Conservation (phyloP, 495 filamentous ascomycete species). For the Xylaria venustula region DNA sequence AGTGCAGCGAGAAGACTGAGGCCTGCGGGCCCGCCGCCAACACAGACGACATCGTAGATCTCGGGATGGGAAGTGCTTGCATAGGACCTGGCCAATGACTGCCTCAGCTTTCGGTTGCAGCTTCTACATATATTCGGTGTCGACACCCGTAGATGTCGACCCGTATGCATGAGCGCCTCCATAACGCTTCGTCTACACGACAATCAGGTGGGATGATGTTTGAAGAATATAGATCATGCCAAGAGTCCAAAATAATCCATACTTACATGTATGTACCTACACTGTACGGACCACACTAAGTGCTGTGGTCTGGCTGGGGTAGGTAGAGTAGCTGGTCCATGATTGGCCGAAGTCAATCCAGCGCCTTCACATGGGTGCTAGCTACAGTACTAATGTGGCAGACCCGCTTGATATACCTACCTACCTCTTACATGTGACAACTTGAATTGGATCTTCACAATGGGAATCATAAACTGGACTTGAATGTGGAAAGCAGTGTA, state of each 20-base stretch:
- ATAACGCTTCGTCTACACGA: slow-evolving; percentile 10
- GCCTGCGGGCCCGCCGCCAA: slow-evolving; percentile 95
- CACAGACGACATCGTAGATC: slow-evolving; percentile 91
- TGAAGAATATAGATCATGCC: neutral
- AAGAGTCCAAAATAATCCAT: neutral
- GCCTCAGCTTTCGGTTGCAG: slow-evolving; percentile 39
- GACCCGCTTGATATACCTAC: too few species aligned
- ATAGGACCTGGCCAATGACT: slow-evolving; percentile 32
- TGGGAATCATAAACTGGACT: neutral
- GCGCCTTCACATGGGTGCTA: neutral
- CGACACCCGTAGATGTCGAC: slow-evolving; percentile 17
- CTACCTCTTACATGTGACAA: too few species aligned
- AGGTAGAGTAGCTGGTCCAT: too few species aligned
- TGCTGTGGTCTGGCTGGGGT: neutral
- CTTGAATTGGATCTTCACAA: neutral
- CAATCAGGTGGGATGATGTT: neutral
- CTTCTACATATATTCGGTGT: slow-evolving; percentile 38
- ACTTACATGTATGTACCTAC: neutral
- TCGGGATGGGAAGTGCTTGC: slow-evolving; percentile 44
- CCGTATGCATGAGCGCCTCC: slow-evolving; percentile 19
- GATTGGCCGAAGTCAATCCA: slow-evolving; percentile 11
- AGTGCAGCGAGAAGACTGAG: slow-evolving; percentile 84
- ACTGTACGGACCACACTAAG: neutral
- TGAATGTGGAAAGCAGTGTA: neutral
- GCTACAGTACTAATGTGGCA: too few species aligned